phyloP scores from a whole-genome alignment of 768 basidiomycete genomes.

The Lyophyllum decastes region DNA sequence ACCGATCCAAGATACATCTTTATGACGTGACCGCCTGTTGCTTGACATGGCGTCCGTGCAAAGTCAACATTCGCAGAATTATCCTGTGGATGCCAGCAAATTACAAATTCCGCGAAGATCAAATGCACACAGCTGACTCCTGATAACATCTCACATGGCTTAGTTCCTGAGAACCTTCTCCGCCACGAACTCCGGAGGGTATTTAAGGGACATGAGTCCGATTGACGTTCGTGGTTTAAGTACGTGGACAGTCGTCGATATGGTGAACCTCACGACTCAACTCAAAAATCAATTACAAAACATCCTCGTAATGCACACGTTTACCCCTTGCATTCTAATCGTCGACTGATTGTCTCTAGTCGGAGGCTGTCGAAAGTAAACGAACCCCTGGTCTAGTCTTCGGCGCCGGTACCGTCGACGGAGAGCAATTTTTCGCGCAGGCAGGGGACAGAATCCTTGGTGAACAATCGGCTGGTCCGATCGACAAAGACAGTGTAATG shows the following conservation, averaged over 20 bases:
- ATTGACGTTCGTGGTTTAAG: background rate
- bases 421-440: constrained; percentile 26
- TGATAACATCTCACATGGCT: background rate
- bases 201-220: background rate
- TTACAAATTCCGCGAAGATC: background rate
- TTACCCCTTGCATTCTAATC: background rate
- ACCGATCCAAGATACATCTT: constrained; percentile 53
- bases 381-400: constrained; percentile 27
- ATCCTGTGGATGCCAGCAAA: background rate
- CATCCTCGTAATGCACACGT: constrained; percentile 2
- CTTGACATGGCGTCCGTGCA: no score
- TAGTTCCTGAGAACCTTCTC: background rate
- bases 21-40: constrained; percentile 37
- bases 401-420: constrained; percentile 27
- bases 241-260: background rate
- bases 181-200: constrained; percentile 31
- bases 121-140: background rate
- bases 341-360: background rate
- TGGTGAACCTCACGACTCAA: constrained; percentile 1
- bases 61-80: background rate
- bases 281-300: constrained; percentile 5
- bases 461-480: constrained; percentile 24
- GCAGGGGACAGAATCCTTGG: constrained; percentile 23
- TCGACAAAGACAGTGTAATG: constrained; percentile 28
- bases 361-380: constrained; percentile 15